Base-by-base conservation (phyloP, 2,329 filamentous ascomycete genomes). In the Aspergillus aculeatinus region DNA sequence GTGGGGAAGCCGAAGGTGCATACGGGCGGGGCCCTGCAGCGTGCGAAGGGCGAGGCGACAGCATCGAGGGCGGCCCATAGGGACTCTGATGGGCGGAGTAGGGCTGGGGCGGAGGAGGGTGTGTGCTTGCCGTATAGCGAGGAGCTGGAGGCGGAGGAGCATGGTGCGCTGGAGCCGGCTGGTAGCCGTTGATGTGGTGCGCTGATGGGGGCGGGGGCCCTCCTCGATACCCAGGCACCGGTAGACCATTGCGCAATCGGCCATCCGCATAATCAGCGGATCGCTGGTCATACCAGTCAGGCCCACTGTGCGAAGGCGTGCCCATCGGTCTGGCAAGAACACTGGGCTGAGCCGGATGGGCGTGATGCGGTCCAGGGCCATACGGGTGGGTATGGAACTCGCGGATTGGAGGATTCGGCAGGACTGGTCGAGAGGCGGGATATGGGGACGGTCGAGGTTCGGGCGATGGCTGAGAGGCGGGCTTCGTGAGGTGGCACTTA, bases 401-500 rank as follows among this genome's bases (percentile, higher is more conserved):
- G 14, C 72, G 54, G 55, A 73, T 67, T 47, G 71, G 71, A 21
- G 70, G 68, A 25, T 73, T 67, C 39, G 75, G 70, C 10, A 76
- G 60, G 55, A 75, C 70, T n/a, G 74, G 67, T 31, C 73, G 73
- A 51, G 72, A 70, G 21, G 67, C 63, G n/a, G 67, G 56, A 60
- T 76, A 76, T 10, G 73, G 71, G 39, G 74, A 74, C 25, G 71
- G 71, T 21, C 71, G 70, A 42, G 70, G 69, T 59, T 77, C 76
- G 1, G 74, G 68, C 35, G 69, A 69, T 29, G 71, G 68, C 54
- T 69, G 67, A 11, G 72, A 63, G 4, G 71, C 65, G 19, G 67
- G 63, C 59, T 82, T 82, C 31, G 77, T 82, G 65, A 79, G 72
- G 67, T 84, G 81, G 63, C 90, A 93, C 73, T 91, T 90, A 76